Evolutionary conservation across 2,329 filamentous ascomycete species (phyloP).

Genomic region (Nigrospora osmanthi): DNA sequence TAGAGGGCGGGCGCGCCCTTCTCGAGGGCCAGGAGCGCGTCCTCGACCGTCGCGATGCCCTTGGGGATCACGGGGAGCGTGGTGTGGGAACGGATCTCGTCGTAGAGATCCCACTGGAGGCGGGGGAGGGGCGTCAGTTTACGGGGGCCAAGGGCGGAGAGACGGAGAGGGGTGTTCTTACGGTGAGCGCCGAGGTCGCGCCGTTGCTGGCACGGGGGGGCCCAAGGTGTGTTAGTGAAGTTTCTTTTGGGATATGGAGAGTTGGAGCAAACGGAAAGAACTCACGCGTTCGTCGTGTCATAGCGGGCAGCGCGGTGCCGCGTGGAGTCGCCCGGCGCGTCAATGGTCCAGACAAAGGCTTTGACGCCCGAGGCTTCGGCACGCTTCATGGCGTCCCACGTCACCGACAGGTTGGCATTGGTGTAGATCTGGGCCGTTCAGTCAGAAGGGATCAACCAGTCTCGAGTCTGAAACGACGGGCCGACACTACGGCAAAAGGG

Average conservation of each 20-base stretch:
- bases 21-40: constrained; percentile 2
- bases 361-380: constrained; percentile 10
- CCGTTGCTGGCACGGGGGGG: not conserved
- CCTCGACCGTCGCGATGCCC: constrained; percentile 5
- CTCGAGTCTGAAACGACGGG: too few relatives aligned
- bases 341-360: constrained; percentile 18
- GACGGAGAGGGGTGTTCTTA: not conserved
- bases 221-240: too few relatives aligned
- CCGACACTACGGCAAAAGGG: too few relatives aligned
- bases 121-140: too few relatives aligned
- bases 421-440: constrained; percentile 8
- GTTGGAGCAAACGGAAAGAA: not conserved
- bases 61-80: constrained; percentile 11
- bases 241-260: too few relatives aligned
- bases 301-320: constrained; percentile 6
- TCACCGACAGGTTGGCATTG: constrained; percentile 14
- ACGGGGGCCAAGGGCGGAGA: too few relatives aligned
- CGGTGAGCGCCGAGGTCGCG: constrained; percentile 5
- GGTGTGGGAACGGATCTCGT: constrained; percentile 13
- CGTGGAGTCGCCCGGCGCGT: constrained; percentile 10
- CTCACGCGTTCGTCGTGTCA: constrained; percentile 4
- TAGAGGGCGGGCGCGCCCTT: constrained; percentile 23
- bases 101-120: constrained; percentile 5
- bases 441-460: not conserved
- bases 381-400: constrained; percentile 10